phyloP scores from a whole-genome alignment of 1,284 basidiomycete species.

The Ganoderma lucidum region DNA sequence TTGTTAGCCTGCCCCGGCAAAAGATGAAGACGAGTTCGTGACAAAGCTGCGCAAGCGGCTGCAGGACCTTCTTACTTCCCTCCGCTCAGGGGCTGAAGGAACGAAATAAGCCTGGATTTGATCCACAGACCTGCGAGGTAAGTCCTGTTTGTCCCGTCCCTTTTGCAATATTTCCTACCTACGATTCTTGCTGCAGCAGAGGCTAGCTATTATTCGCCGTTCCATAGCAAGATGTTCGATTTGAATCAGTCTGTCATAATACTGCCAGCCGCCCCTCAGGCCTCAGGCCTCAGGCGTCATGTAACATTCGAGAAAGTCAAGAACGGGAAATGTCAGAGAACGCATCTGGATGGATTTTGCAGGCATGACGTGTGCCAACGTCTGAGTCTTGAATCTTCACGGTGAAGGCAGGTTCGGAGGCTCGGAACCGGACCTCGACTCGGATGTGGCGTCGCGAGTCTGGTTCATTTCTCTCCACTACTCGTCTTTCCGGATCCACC shows the following conservation, averaged over 20 bases:
- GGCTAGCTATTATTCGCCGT: background rate
- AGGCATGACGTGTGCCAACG: background rate
- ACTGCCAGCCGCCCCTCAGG: background rate
- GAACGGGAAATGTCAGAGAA: background rate
- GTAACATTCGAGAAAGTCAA: background rate
- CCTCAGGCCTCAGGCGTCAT: no score
- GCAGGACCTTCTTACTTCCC: conserved; percentile 37
- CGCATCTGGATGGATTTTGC: background rate
- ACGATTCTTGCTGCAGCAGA: background rate
- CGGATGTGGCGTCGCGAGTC: background rate
- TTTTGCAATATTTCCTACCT: background rate
- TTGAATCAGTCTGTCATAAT: background rate
- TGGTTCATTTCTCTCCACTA: background rate
- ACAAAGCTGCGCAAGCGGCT: conserved; percentile 39
- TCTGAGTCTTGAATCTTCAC: conserved; percentile 7
- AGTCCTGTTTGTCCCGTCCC: background rate
- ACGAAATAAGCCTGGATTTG: conserved; percentile 3
- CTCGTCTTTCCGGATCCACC: background rate
- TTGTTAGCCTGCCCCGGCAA: conserved; percentile 37
- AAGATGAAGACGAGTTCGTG: conserved; percentile 38
- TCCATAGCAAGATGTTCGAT: background rate
- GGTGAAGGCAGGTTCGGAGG: conserved; percentile 5
- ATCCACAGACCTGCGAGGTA: background rate
- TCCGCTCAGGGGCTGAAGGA: conserved; percentile 40
- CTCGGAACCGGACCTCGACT: background rate